These are phyloP conservation scores for Mycosphaerella arachidis DNA, from an alignment of 2,329 filamentous ascomycete genomes.

Conservation along the genomic window DNA sequence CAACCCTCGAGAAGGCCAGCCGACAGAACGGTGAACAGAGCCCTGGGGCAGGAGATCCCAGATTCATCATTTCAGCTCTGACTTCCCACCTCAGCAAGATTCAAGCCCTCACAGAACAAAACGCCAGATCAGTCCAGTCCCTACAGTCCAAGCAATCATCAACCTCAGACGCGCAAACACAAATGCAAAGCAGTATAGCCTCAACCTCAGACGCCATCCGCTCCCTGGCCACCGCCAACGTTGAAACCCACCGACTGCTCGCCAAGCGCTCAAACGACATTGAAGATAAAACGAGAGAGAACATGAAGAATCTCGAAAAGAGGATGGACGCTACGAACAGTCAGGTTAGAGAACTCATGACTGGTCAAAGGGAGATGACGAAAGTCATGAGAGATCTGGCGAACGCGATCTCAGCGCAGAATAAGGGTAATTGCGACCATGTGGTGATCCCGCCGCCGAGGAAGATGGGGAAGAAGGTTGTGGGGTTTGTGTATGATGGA, in stretches of 20 bases:
- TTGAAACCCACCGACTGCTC: conserved; percentile 19
- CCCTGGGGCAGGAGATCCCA: conserved; percentile 21
- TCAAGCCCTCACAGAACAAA: conserved; percentile 28
- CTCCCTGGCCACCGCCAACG: conserved; percentile 27
- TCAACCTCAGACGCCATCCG: conserved; percentile 18
- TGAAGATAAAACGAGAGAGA: conserved; percentile 2
- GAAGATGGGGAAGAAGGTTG: conserved; percentile 30
- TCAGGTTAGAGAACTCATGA: conserved; percentile 26
- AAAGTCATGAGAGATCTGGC: conserved; percentile 23
- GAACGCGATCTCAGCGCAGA: conserved; percentile 20
- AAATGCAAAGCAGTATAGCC: conserved; percentile 9
- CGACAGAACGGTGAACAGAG: conserved; percentile 1
- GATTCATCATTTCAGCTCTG: conserved; percentile 27
- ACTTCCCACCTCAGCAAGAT: conserved; percentile 28
- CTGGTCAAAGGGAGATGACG: conserved; percentile 27
- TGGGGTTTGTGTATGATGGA: conserved; percentile 32
- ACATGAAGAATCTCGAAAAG: conserved; percentile 9
- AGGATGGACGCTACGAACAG: conserved; percentile 22
- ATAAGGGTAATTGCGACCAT: conserved; percentile 24
- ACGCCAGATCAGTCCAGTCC: conserved; percentile 22
- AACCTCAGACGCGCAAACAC: neutral
- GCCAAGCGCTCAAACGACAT: conserved; percentile 1
- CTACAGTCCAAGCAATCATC: conserved; percentile 3
- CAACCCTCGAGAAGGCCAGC: conserved; percentile 17
- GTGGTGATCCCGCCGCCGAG: conserved; percentile 30